phyloP scores from a whole-genome alignment of 176 grass and related monocot genomes.

The Aegilops sharonensis region DNA sequence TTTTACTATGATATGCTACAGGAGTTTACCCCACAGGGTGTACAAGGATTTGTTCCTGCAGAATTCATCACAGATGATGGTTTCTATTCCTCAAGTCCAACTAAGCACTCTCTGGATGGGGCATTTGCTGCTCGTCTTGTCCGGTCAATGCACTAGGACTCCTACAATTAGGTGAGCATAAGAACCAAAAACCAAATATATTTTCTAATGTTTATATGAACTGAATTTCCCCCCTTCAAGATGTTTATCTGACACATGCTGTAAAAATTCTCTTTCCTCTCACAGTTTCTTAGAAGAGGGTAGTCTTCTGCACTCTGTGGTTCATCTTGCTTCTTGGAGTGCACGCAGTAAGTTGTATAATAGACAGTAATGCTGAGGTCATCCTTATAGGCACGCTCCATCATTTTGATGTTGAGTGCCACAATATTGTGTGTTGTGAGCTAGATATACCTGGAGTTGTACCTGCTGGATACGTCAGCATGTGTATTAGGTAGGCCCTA shows the following conservation, averaged over 20 bases:
- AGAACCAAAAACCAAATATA: constrained; percentile 9
- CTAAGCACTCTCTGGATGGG: constrained; percentile 81
- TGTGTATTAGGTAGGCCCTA: constrained; percentile 19
- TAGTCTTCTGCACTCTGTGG: not conserved
- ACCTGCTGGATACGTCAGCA: not conserved
- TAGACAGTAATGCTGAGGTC: constrained; percentile 11
- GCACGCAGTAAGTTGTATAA: constrained; percentile 9
- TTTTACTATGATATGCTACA: constrained; percentile 34
- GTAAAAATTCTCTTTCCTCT: not conserved
- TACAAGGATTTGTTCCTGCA: constrained; percentile 61
- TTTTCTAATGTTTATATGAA: not conserved
- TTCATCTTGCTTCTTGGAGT: constrained; percentile 8
- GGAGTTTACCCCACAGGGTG: constrained; percentile 59
- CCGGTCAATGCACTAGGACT: constrained; percentile 36
- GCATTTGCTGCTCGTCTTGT: constrained; percentile 88
- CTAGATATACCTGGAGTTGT: constrained; percentile 18
- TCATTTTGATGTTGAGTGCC: not conserved
- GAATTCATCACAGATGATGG: constrained; percentile 76
- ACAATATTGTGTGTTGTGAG: constrained; percentile 1
- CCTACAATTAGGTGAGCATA: constrained; percentile 25
- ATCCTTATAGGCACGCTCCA: not conserved
- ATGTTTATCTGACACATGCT: constrained; percentile 5
- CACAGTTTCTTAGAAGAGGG: constrained; percentile 12
- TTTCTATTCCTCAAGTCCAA: constrained; percentile 89
- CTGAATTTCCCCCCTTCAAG: not conserved